Evolutionary conservation across 2,329 filamentous ascomycete species (phyloP), one percentile per base, ranked within the genome.

Genomic region (Arthrobotrys conoides): DNA sequence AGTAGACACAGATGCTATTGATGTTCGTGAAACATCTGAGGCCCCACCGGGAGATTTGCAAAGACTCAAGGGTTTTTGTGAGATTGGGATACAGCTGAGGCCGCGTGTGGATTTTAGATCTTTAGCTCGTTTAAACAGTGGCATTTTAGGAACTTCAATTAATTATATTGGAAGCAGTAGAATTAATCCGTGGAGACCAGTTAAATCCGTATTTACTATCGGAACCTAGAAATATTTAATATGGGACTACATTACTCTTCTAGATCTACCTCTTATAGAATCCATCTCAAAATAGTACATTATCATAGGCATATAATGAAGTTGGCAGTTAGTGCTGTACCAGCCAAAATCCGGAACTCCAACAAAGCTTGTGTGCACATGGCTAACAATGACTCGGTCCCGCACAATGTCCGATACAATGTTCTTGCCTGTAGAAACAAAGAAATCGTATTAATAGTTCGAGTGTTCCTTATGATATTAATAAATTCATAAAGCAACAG

Each of bases 91-190:
- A 18, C 16, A 61, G 12, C 10, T 61, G 57, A 61, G 16, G 33
- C 36, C 12, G 12, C 8, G 14, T 22, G 69, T 57, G 9, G 27
- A 12, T 20, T 30, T 65, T 22, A n/a, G n/a, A n/a, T 51, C 46
- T 55, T 27, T 59, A 24, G 57, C 12, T 24, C 18, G 33, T 16
- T 33, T 64, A 24, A 71, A 71, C 57, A 65, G 36, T 14, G 53
- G 44, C 67, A 71, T 71, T 27, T 8, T 51, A 6, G 3, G 3
- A 30, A 30, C 27, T 30, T 30, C n/a, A n/a, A n/a, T n/a, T n/a
- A n/a, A n/a, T n/a, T n/a, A n/a, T n/a, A n/a, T n/a, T n/a, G n/a
- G n/a, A n/a, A n/a, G n/a, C n/a, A n/a, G n/a, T n/a, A n/a, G n/a
- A n/a, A n/a, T n/a, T n/a, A n/a, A n/a, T n/a, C n/a, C n/a, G n/a